Evolutionary conservation across 1,139 yeast species (phyloP), one percentile per base, ranked within the genome.

Genomic region (Sugiyamaella neomexicana): DNA sequence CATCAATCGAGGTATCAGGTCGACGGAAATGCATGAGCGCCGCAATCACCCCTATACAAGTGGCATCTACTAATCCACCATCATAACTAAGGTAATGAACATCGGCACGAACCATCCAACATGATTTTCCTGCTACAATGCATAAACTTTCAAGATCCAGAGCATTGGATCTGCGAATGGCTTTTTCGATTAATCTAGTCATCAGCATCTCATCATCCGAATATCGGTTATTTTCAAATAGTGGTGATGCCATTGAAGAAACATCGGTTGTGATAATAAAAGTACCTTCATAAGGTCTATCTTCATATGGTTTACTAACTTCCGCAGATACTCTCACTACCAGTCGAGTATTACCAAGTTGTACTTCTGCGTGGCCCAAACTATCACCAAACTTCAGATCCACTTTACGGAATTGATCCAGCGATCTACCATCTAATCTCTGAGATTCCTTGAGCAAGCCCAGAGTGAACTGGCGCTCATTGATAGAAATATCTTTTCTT

Each of bases 231-330:
- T 82, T 82, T 63, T 90, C 97, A 68, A 89, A 90, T 64, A 81
- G 76, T 1, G 96, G 85, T 10, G 89, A 83, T 0, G 97, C 96
- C 90, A 91, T 86, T 25, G 97, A 86, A 15, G 91, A 81, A 50
- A 89, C 81, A 65, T 93, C 98, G 5, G 96, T 87, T 50, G 88
- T 82, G 29, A 93, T 90, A 42, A 80, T 75, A 67, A 93, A 90
- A 2, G 87, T 69, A 1, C 99, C 99, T 71, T 95, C 99, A 67
- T 89, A 91, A 1, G 98, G 98, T 51, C 97, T 77, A 63, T 91
- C 96, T 54, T 89, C 96, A 62, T 80, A 86, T 0, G 99, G 99
- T 58, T 81, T 80, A 8, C 82, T 78, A n/a, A 95, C 83, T 55
- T 82, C 85, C 17, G 96, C 87, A 23, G 93, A 83, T 1, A 91